Evolutionary conservation across 208 protist genomes (phyloP), one percentile per base, ranked within the genome.

Genomic region (Trypanosoma boissoni): DNA sequence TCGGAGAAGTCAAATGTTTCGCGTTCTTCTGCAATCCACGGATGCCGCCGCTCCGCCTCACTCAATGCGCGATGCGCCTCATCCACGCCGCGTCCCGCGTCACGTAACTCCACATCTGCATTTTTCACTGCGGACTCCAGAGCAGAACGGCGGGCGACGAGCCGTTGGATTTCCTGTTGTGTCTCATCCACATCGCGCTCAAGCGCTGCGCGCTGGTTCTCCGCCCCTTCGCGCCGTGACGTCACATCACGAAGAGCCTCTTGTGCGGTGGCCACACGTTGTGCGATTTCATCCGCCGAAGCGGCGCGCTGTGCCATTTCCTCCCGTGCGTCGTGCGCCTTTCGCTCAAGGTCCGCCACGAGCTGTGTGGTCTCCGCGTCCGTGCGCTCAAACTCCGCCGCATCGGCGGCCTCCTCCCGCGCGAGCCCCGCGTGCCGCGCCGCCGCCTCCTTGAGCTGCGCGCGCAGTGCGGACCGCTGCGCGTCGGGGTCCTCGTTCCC

Each of bases 111-210:
- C 21, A 89, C 81, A 60, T 97, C 88, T 2, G 73, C 64, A 60
- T 94, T 86, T 48, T 91, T 87, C 29, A 80, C 64, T 26, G 84
- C n/a, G 6, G 57, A 78, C 43, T 95, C 83, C 18, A 92, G 61
- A 21, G 75, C 69, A 6, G 60, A 62, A 57, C 80, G 76, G 16
- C 72, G 65, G 49, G 91, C 80, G n/a, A 66, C 61, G 28, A 91
- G 65, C 10, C 72, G 71, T 21, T 68, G 77, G 34, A 91, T 71
- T 54, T 89, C 84, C 54, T 88, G 72, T 58, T 91, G 79, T 7
- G 81, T 59, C n/a, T 90, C 83, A 21, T 86, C 83, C 27, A 92
- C 80, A 37, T 95, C 83, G 24, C 68, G 77, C 45, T 96, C 85
- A 29, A 97, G 61, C 10, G 48, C 43, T 62, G 76, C 58, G 7